These are phyloP conservation scores for Austropuccinia psidii DNA, from an alignment of 1,284 basidiomycete genomes.

Conservation along the genomic window DNA sequence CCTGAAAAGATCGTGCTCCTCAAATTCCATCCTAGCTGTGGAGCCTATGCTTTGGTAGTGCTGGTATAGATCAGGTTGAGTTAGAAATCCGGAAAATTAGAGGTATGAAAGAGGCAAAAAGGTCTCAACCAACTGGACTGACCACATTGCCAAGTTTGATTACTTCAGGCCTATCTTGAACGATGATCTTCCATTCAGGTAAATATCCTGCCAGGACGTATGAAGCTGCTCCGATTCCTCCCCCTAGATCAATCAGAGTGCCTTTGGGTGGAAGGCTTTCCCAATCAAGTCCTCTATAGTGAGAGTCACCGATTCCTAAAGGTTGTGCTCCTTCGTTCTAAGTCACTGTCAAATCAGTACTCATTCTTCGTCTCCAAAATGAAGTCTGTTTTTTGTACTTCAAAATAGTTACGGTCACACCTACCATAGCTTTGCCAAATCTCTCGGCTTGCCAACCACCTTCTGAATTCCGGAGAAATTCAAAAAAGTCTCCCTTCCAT, in stretches of 20 bases:
- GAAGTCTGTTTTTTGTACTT: too few relatives aligned
- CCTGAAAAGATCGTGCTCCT: background rate
- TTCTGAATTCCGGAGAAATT: constrained; percentile 5
- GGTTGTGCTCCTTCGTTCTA: background rate
- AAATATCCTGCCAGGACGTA: background rate
- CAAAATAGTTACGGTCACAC: too few relatives aligned
- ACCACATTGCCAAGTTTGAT: background rate
- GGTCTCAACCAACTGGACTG: background rate
- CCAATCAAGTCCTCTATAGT: background rate
- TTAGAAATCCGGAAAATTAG: background rate
- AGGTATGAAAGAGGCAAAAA: too few relatives aligned
- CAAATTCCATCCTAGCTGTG: constrained; percentile 1
- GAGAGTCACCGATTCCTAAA: background rate
- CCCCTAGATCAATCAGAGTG: constrained; percentile 5
- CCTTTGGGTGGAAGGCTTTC: background rate
- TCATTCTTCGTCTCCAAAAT: too few relatives aligned
- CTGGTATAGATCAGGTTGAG: background rate
- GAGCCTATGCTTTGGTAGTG: background rate
- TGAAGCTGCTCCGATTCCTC: background rate
- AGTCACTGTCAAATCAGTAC: too few relatives aligned
- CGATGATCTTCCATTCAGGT: constrained; percentile 4
- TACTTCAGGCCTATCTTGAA: constrained; percentile 12
- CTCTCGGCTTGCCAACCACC: background rate
- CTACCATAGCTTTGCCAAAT: constrained; percentile 9
- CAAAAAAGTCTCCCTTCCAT: background rate